phyloP scores from a whole-genome alignment of 2,329 filamentous ascomycete genomes.

The Westerdykella sp. region DNA sequence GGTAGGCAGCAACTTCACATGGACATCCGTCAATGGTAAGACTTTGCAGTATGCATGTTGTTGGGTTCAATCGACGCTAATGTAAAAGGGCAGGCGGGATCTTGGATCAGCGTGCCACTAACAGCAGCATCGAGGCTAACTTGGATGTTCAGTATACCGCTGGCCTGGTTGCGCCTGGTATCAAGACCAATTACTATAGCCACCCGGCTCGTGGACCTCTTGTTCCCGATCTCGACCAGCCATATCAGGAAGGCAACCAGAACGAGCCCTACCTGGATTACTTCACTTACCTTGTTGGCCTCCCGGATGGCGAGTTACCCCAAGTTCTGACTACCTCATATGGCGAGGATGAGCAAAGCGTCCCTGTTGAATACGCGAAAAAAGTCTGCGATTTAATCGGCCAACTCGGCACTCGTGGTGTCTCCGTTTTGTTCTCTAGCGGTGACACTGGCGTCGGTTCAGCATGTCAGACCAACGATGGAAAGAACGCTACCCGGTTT shows the following conservation, averaged over 20 bases:
- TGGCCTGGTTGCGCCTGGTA: slow-evolving; percentile 37
- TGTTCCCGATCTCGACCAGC: slow-evolving; percentile 45
- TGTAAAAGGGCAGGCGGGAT: slow-evolving; percentile 15
- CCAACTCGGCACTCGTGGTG: slow-evolving; percentile 36
- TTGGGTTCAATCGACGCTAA: slow-evolving; percentile 1
- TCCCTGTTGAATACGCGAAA: slow-evolving; percentile 32
- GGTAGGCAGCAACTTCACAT: slow-evolving; percentile 41
- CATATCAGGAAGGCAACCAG: slow-evolving; percentile 34
- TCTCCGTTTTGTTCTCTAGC: slow-evolving; percentile 37
- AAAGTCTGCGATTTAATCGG: slow-evolving; percentile 38
- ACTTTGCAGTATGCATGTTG: slow-evolving; percentile 6
- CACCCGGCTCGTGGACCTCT: slow-evolving; percentile 43
- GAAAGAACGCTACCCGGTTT: slow-evolving; percentile 40
- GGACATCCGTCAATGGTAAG: slow-evolving; percentile 39
- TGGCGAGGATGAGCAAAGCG: slow-evolving; percentile 38
- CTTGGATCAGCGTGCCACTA: slow-evolving; percentile 29
- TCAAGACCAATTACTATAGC: slow-evolving; percentile 44
- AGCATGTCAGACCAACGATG: slow-evolving; percentile 43
- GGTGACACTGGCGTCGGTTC: slow-evolving; percentile 39
- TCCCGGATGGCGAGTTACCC: slow-evolving; percentile 32
- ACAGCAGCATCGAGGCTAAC: slow-evolving; percentile 45
- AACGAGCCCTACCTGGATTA: slow-evolving; percentile 46
- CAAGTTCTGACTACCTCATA: slow-evolving; percentile 36
- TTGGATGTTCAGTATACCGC: slow-evolving; percentile 47
- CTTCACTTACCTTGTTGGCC: slow-evolving; percentile 32